Conservation (phyloP, 2,329 filamentous ascomycete genomes). For the Diaporthe longicolla region DNA sequence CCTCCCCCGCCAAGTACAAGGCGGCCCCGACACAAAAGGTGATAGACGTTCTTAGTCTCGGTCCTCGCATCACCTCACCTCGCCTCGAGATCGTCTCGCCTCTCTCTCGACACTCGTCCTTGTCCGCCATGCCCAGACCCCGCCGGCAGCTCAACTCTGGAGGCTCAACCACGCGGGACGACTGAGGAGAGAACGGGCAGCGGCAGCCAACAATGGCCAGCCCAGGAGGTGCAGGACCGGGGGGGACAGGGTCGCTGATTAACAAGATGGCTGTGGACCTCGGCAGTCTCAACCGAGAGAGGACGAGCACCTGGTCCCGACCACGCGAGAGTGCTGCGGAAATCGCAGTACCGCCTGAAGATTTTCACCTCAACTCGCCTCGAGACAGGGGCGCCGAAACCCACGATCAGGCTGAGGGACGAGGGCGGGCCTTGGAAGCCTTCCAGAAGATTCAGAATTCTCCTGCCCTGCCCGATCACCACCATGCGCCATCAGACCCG, state of each 20-base stretch:
- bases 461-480: conserved; percentile 11
- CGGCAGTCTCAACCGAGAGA: conserved; percentile 41
- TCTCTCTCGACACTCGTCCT: background rate
- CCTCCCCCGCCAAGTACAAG: conserved; percentile 26
- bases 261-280: conserved; percentile 41
- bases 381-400: conserved; percentile 33
- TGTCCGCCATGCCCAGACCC: conserved; percentile 28
- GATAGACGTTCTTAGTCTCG: conserved; percentile 16
- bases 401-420: conserved; percentile 20
- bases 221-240: conserved; percentile 22
- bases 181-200: conserved; percentile 33
- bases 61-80: conserved; percentile 26
- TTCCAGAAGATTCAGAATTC: conserved; percentile 37
- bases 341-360: conserved; percentile 25
- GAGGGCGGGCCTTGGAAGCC: conserved; percentile 35
- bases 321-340: conserved; percentile 31
- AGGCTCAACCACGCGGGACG: conserved; percentile 20
- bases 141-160: conserved; percentile 5
- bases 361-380: conserved; percentile 22
- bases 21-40: conserved; percentile 14
- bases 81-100: background rate
- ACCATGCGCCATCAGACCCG: conserved; percentile 10
- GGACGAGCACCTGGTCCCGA: conserved; percentile 30
- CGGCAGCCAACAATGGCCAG: conserved; percentile 31
- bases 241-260: conserved; percentile 25